Evolutionary conservation across 768 basidiomycete genomes (phyloP), one percentile per base, ranked within the genome.

Genomic region (Chalciporus piperatus): DNA sequence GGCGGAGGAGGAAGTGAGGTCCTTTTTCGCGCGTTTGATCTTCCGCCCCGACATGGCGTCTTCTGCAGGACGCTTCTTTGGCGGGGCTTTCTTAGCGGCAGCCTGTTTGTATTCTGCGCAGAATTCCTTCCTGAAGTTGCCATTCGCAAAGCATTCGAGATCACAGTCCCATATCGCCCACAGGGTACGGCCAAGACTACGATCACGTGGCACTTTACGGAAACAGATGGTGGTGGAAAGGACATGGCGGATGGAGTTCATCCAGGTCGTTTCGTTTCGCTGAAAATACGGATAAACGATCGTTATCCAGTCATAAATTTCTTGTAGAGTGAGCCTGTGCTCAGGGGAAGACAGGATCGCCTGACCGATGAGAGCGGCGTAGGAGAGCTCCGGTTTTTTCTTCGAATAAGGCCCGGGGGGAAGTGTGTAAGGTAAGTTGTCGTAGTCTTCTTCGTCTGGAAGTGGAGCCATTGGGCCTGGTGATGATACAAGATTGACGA

Each of bases 211-310:
- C 0, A 87, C 82, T 60, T 96, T 97, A 56, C 92, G 83, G 69
- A 97, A 98, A 60, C 87, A 88, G 33, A 87, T 82, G 40, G 95
- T 96, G 3, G 94, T 92, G 57, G 90, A 93, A 22, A 98, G 78
- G 43, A 95, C 94, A 70, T 98, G 95, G n/a, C 96, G 82, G 53
- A 98, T 92, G 49, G 92, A 95, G 70, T 97, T 97, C 84, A 95
- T 94, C 96, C 96, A 98, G 6, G 93, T 96, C 4, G 87, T 82
- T 61, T 98, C 94, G 19, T 88, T 87, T 51, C 89, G 87, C 70
- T 92, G 92, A 73, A 92, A 99, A 65, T 86, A 85, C 7, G 97
- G 95, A 70, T 93, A 95, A 9, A 91, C 90, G 38, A 88, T 89
- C 41, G 91, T 92, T 62, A 99, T 95, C 81, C 83, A 99, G 65